phyloP scores from a whole-genome alignment of 2,329 filamentous ascomycete species.

The Trichoderma koningii region DNA sequence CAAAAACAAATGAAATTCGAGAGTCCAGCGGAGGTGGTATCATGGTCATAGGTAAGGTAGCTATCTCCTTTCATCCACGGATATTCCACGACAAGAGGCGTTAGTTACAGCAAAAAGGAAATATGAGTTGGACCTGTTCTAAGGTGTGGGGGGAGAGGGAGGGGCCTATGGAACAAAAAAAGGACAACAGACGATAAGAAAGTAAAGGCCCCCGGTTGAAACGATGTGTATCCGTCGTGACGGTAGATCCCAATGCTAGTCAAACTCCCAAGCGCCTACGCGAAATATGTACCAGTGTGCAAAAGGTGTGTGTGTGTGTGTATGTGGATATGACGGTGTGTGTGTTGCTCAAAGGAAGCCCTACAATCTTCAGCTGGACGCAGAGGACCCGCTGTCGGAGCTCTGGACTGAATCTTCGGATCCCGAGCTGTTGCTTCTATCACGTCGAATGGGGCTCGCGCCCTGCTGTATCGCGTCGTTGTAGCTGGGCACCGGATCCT shows the following conservation, averaged over 20 bases:
- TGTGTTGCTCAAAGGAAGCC: background rate
- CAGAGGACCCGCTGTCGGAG: slow-evolving; percentile 21
- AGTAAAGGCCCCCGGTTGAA: background rate
- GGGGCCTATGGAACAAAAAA: background rate
- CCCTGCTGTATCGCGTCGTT: slow-evolving; percentile 69
- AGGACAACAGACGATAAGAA: slow-evolving; percentile 17
- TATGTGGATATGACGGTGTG: background rate
- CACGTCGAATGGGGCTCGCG: slow-evolving; percentile 32
- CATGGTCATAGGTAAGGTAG: slow-evolving; percentile 4
- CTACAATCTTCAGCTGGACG: slow-evolving; percentile 10
- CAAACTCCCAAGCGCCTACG: slow-evolving; percentile 33
- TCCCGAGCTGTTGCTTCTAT: slow-evolving; percentile 34
- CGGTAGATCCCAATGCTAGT: slow-evolving; percentile 32
- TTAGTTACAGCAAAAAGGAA: slow-evolving; percentile 8
- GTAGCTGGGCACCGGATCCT: slow-evolving; percentile 74
- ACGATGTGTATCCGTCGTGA: slow-evolving; percentile 15
- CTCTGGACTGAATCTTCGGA: slow-evolving; percentile 29
- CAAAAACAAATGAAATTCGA: slow-evolving; percentile 16
- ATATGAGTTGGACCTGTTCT: slow-evolving; percentile 8
- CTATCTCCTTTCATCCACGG: background rate
- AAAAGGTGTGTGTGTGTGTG: slow-evolving; percentile 2
- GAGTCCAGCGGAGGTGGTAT: slow-evolving; percentile 23
- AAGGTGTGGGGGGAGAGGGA: background rate
- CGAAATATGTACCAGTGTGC: slow-evolving; percentile 24
- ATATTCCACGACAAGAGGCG: background rate